Base-by-base conservation (phyloP, 495 filamentous ascomycete genomes). In the Hypoxylon subgilvum region DNA sequence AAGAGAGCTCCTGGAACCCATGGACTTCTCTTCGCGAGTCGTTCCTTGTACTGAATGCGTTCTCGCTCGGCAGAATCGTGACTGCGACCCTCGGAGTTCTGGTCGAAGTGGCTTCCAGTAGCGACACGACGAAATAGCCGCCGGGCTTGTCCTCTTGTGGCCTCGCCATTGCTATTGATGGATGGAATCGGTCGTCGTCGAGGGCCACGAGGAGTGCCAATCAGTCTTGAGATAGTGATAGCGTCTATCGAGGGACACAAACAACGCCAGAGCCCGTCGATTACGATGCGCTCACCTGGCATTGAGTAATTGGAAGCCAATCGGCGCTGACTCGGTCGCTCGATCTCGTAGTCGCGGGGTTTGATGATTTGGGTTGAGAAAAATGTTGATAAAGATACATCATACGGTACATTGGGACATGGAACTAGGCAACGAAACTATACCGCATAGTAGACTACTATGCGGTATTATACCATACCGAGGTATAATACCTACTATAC, bases 241-340 rank as follows among this genome's bases (percentile, higher is more conserved):
- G 71, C 34, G 51, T 78, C 75, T 50, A 85, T 76, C 40, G 80
- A 83, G 28, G 85, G 86, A 71, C 85, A 87, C 21, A 90, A 73
- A 71, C 80, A 86, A 63, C 83, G 81, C 85, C 84, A 88, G 36
- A 89, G 76, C 48, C 82, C 86, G 69, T 88, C 85, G 32, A 85
- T 56, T 23, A 79, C 67, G 25, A 84, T 63, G 54, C 76, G 69
- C 60, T 66, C 67, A 46, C 67, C 72, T 44, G 76, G 72, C 83
- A 83, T 83, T 66, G 52, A 39, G 51, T 36, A 13, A 25, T 40
- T 14, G 17, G 22, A 36, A 12, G 8, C 13, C 35, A 54, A 53
- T 55, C 40, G 55, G 31, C 12, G 31, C 12, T n/a, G n/a, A n/a
- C n/a, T n/a, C n/a, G n/a, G n/a, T n/a, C n/a, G n/a, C n/a, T n/a